These are phyloP conservation scores for Pleurotus tuoliensis DNA, from an alignment of 768 basidiomycete species.

Conservation along the genomic window DNA sequence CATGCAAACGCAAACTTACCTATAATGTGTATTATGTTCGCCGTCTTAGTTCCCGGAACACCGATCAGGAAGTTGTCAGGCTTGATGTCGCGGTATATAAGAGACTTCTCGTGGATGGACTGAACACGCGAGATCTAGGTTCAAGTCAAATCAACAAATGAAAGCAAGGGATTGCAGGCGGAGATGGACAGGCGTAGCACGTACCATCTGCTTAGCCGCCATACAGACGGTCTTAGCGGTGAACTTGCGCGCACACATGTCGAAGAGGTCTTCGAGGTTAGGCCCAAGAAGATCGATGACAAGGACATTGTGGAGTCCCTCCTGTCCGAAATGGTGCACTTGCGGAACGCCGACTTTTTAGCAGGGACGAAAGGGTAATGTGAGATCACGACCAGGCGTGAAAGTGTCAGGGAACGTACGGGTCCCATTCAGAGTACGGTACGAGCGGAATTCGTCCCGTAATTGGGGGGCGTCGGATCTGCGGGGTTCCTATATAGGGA, in stretches of 20 bases:
- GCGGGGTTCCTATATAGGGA: conserved; percentile 69
- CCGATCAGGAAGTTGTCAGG: conserved; percentile 99
- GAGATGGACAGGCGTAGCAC: conserved; percentile 18
- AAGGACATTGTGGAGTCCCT: conserved; percentile 94
- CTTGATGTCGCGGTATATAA: conserved; percentile 99
- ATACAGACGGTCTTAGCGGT: conserved; percentile 97
- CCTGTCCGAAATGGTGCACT: conserved; percentile 98
- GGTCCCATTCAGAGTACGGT: conserved; percentile 90
- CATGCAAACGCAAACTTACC: conserved; percentile 42
- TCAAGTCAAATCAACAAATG: conserved; percentile 4
- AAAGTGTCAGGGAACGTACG: conserved; percentile 45
- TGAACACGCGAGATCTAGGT: conserved; percentile 90
- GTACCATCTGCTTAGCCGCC: conserved; percentile 98
- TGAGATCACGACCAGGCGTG: conserved; percentile 13
- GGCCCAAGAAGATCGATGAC: conserved; percentile 97
- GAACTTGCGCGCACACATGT: conserved; percentile 99
- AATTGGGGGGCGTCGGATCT: conserved; percentile 98
- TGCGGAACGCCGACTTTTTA: conserved; percentile 88
- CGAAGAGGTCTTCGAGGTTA: conserved; percentile 95
- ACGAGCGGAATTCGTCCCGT: conserved; percentile 95
- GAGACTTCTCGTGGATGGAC: conserved; percentile 95
- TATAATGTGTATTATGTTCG: conserved; percentile 84
- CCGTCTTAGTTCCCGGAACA: conserved; percentile 85
- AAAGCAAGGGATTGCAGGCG: background rate
- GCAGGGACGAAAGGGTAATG: conserved; percentile 10